phyloP scores from a whole-genome alignment of 495 filamentous ascomycete genomes.

The Penicillium turbatum region DNA sequence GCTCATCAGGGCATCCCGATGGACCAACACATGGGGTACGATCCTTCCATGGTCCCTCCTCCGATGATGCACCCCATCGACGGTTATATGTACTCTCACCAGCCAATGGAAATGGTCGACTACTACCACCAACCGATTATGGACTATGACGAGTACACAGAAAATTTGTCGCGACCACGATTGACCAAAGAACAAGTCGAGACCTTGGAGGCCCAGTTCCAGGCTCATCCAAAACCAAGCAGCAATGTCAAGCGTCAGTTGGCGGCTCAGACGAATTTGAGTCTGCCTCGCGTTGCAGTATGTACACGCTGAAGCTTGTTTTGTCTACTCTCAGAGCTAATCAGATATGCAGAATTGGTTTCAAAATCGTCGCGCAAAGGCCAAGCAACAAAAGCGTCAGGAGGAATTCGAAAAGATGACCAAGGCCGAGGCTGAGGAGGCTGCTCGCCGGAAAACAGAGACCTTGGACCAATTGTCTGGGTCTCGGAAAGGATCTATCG shows the following conservation, averaged over 20 bases:
- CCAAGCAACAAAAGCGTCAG: constrained; percentile 71
- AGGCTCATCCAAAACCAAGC: constrained; percentile 71
- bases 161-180: constrained; percentile 56
- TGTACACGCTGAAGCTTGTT: constrained; percentile 26
- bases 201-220: constrained; percentile 68
- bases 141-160: constrained; percentile 49
- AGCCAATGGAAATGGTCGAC: constrained; percentile 44
- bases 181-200: constrained; percentile 81
- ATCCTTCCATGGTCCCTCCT: constrained; percentile 38
- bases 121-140: constrained; percentile 48
- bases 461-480: constrained; percentile 23
- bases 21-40: constrained; percentile 39
- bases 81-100: constrained; percentile 41
- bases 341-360: constrained; percentile 70
- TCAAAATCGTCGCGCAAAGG: constrained; percentile 81
- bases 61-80: constrained; percentile 45
- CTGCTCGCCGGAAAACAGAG: constrained; percentile 35
- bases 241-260: constrained; percentile 71
- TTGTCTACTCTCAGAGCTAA: constrained; percentile 10
- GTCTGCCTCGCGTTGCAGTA: constrained; percentile 73
- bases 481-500: constrained; percentile 20
- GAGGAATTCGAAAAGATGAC: constrained; percentile 58
- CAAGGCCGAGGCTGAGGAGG: constrained; percentile 45
- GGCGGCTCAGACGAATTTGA: constrained; percentile 66
- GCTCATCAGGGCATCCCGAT: constrained; percentile 37